Evolutionary conservation across 2,329 filamentous ascomycete species (phyloP), one percentile per base, ranked within the genome.

Genomic region (Fusarium nurragi): DNA sequence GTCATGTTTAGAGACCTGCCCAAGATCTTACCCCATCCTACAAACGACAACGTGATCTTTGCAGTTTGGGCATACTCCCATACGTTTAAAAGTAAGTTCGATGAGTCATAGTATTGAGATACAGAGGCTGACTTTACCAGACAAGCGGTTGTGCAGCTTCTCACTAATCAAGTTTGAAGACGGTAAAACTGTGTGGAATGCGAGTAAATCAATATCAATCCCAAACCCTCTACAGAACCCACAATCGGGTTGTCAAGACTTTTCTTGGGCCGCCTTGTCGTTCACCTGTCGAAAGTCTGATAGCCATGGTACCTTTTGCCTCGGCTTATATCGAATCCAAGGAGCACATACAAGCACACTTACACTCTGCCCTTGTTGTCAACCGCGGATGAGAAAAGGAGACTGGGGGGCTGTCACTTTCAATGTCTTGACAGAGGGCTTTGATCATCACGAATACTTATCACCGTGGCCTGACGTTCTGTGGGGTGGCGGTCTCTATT

Each of bases 11-110:
- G 54, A 22, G 57, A 52, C 10, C 39, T 68, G 3, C 69, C 71
- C 14, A 67, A 59, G 7, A 38, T 73, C 11, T 45, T 73, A 13
- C 57, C 64, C 11, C 69, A 73, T 22, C 61, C 71, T 5, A 65
- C 57, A 12, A 41, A 68, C 9, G 40, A 52, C 4, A 56, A 67
- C n/a, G 46, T 65, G 5, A 43, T 59, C 5, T 73, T 57, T 55
- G 57, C 41, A 2, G 70, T 64, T 6, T 66, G 63, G 45, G 44
- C 48, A 9, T 46, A 49, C 19, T 41, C 34, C 16, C 40, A 61
- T 18, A 12, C 13, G 4, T 46, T 28, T 3, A 21, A 16, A 18
- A 13, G 65, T 69, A 18, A 65, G 54, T 36, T 12, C 10, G 3
- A 26, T 3, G 6, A 9, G 16, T 8, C 5, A 21, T 23, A 4